Base-by-base conservation (phyloP, 176 grass and related monocot species). In the Tuctoria greenei region DNA sequence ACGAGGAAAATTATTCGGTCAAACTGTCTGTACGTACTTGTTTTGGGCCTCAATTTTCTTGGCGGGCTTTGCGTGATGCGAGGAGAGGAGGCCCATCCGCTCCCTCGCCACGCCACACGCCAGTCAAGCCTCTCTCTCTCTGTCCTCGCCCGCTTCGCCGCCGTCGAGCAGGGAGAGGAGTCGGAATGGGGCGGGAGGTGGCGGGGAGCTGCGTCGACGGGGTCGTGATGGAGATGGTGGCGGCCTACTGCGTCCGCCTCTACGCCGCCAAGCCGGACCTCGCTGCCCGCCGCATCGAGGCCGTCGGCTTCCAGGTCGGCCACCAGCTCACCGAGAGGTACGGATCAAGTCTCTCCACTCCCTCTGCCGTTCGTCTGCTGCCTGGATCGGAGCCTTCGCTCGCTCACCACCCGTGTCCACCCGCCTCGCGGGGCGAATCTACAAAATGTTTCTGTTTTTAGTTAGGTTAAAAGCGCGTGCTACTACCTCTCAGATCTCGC, bases 321-420 rank as follows among this genome's bases (percentile, higher is more conserved):
- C 91, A 92, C 70, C 95, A 98, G 79, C 88, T 98, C 42, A 84
- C 91, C 26, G 91, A 98, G 79, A 91, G 95, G 95, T 98, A 87
- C 26, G 18, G 3, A 54, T 50, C 40, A 76, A 39, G 2, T 51
- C 25, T 5, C 20, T 0, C 38, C 0, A 43, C 55, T 13, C 15
- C 57, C 31, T 26, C 41, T 69, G 31, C 7, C 24, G 18, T 58
- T 74, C 24, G 21, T 58, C 24, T 16, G 47, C 39, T 4, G 7
- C 28, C 21, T 42, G 37, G 7, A 39, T 42, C 37, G 2, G 39
- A 39, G 57, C 57, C 8, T 45, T 27, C 68, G 61, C 49, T 4
- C 4, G 60, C 7, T 23, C n/a, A n/a, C n/a, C n/a, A n/a, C n/a
- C n/a, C n/a, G n/a, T n/a, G n/a, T n/a, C n/a, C n/a, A n/a, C n/a